phyloP scores from a whole-genome alignment of 495 filamentous ascomycete species.

The Letharia lupina region DNA sequence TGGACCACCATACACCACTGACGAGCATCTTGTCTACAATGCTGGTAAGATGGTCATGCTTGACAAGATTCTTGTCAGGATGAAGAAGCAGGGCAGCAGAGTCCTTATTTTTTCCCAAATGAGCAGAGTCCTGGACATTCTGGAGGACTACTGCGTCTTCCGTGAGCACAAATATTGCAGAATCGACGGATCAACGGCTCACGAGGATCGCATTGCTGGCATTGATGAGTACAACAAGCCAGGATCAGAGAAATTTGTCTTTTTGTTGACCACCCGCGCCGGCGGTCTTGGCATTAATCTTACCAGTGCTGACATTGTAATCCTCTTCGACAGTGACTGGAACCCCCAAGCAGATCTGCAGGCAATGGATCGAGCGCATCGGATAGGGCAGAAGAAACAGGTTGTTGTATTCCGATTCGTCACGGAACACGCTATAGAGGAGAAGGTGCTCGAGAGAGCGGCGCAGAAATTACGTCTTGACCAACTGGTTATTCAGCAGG shows the following conservation, averaged over 20 bases:
- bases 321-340: constrained; percentile 99
- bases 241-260: constrained; percentile 92
- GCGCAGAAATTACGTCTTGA: constrained; percentile 96
- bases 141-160: constrained; percentile 98
- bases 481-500: constrained; percentile 99
- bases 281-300: constrained; percentile 98
- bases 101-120: constrained; percentile 99
- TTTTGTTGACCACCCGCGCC: constrained; percentile 92
- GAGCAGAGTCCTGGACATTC: constrained; percentile 92
- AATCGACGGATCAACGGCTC: constrained; percentile 94
- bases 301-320: constrained; percentile 89
- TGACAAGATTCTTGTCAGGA: constrained; percentile 78
- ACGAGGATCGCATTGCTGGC: constrained; percentile 93
- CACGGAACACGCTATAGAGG: constrained; percentile 96
- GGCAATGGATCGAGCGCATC: constrained; percentile 97
- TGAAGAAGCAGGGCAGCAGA: constrained; percentile 78
- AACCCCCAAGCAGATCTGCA: constrained; percentile 98
- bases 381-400: constrained; percentile 98
- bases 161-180: constrained; percentile 91
- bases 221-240: constrained; percentile 98
- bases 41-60: constrained; percentile 97
- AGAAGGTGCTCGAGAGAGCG: constrained; percentile 95
- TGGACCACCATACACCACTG: constrained; percentile 94
- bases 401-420: constrained; percentile 94
- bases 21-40: constrained; percentile 91